These are phyloP conservation scores for Ulota crispa DNA, from an alignment of 225 moss, liverwort and hornwort species.

Conservation along the genomic window DNA sequence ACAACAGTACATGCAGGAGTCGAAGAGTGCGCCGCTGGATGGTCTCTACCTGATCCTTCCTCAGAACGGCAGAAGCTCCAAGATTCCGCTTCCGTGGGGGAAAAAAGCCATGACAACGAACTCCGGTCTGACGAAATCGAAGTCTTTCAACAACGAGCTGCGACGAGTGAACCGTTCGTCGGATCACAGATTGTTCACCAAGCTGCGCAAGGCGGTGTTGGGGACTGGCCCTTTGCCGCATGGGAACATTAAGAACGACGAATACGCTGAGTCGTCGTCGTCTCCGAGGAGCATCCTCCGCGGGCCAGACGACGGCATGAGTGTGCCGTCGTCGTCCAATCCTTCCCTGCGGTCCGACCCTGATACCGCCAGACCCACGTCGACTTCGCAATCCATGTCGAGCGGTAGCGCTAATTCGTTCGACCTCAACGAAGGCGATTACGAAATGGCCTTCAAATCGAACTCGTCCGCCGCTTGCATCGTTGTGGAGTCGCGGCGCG, in stretches of 20 bases:
- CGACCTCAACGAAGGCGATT: conserved; percentile 37
- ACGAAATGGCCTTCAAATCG: conserved; percentile 20
- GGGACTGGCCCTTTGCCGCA: background rate
- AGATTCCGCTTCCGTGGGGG: conserved; percentile 20
- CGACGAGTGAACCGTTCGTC: conserved; percentile 22
- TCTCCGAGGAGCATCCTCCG: conserved; percentile 80
- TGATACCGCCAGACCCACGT: conserved; percentile 37
- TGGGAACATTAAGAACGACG: background rate
- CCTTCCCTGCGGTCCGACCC: conserved; percentile 61
- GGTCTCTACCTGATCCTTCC: conserved; percentile 21
- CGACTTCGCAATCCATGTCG: conserved; percentile 39
- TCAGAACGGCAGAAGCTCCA: background rate
- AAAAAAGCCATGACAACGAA: background rate
- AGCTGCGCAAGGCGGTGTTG: conserved; percentile 26
- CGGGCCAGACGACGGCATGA: conserved; percentile 71
- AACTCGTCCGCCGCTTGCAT: conserved; percentile 32
- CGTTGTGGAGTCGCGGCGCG: conserved; percentile 37
- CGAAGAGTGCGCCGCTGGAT: conserved; percentile 38
- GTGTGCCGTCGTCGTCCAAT: conserved; percentile 63
- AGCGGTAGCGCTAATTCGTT: conserved; percentile 40
- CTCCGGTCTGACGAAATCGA: conserved; percentile 28
- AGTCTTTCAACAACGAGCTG: conserved; percentile 16
- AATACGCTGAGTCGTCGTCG: conserved; percentile 26
- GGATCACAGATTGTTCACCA: conserved; percentile 22
- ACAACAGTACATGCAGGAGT: conserved; percentile 23